Evolutionary conservation across 305 asterid genomes (phyloP).

Genomic region (Fraxinus dipetala): DNA sequence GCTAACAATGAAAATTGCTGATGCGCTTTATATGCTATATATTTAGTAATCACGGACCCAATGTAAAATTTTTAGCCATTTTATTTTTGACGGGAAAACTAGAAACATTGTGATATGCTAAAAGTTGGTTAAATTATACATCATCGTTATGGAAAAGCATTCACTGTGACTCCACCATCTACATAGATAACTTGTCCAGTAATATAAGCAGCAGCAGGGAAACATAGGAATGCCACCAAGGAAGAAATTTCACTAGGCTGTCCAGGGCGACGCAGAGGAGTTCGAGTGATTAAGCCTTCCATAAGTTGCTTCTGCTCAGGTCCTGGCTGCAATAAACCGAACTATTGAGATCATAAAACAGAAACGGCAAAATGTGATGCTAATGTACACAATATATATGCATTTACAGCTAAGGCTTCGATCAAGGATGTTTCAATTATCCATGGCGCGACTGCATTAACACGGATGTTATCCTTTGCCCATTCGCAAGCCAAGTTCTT

Average conservation of each 20-base stretch:
- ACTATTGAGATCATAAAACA: background rate
- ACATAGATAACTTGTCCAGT: constrained; percentile 29
- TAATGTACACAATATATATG: background rate
- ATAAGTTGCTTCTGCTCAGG: background rate
- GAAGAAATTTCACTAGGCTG: constrained; percentile 21
- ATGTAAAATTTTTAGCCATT: background rate
- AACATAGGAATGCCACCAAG: constrained; percentile 23
- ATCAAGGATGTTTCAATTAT: constrained; percentile 7
- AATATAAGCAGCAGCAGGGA: constrained; percentile 29
- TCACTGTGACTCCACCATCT: constrained; percentile 26
- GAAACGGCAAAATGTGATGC: background rate
- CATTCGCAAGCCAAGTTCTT: constrained; percentile 28
- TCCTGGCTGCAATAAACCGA: background rate
- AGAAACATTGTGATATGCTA: background rate
- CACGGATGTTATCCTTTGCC: constrained; percentile 26
- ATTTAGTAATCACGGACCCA: background rate
- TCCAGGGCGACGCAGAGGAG: constrained; percentile 23
- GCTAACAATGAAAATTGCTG: background rate
- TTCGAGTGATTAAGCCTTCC: constrained; percentile 14
- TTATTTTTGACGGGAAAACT: background rate
- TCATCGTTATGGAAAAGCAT: constrained; percentile 16
- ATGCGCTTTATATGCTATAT: background rate
- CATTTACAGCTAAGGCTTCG: background rate
- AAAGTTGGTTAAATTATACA: background rate
- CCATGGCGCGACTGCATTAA: constrained; percentile 24